These are phyloP conservation scores for Polytolypa hystricis DNA, from an alignment of 2,329 filamentous ascomycete genomes.

Conservation along the genomic window DNA sequence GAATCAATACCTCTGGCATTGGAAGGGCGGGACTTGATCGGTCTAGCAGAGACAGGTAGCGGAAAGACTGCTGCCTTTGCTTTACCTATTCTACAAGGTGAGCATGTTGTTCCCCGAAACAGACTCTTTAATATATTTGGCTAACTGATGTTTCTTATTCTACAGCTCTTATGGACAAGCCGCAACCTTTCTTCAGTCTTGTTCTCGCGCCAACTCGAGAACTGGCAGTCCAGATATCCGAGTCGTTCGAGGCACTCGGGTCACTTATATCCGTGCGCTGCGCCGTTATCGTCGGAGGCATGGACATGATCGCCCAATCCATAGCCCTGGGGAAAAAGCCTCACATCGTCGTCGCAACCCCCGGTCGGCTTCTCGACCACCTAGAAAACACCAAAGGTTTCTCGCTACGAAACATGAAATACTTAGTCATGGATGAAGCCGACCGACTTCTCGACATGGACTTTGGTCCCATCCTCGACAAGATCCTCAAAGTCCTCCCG, in stretches of 20 bases:
- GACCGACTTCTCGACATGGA: constrained; percentile 87
- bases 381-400: constrained; percentile 96
- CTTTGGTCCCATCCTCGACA: constrained; percentile 85
- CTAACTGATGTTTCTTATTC: neutral
- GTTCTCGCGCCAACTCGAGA: constrained; percentile 89
- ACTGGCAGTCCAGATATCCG: constrained; percentile 79
- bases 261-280: constrained; percentile 78
- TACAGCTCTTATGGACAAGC: constrained; percentile 68
- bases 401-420: constrained; percentile 68
- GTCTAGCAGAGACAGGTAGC: constrained; percentile 85
- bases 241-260: constrained; percentile 78
- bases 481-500: constrained; percentile 81
- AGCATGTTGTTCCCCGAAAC: neutral
- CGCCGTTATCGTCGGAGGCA: constrained; percentile 78
- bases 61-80: constrained; percentile 96
- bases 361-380: constrained; percentile 80
- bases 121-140: neutral
- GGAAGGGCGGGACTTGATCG: constrained; percentile 75
- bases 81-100: constrained; percentile 71
- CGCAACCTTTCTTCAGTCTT: constrained; percentile 75
- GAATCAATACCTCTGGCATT: constrained; percentile 75
- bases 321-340: constrained; percentile 94
- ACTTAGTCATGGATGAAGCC: constrained; percentile 90
- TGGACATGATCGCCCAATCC: constrained; percentile 88
- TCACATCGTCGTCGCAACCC: constrained; percentile 86